Base-by-base conservation (phyloP, 768 basidiomycete species). In the Serpula lacrymans region DNA sequence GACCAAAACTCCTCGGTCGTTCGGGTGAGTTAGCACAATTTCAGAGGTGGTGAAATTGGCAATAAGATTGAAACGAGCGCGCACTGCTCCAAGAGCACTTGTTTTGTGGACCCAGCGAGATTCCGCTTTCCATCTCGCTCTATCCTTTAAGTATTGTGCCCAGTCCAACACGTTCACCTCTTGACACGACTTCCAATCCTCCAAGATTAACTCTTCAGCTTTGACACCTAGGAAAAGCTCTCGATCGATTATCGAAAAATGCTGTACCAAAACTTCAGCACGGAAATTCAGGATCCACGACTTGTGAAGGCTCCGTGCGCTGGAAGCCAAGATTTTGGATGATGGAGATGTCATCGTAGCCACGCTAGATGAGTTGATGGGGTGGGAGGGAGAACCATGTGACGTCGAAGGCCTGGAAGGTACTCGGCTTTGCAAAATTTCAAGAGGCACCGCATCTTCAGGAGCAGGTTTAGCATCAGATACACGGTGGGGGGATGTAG, bases 231-330 rank as follows among this genome's bases (percentile, higher is more conserved):
- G 80, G 58, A 92, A 89, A 40, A 94, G 64, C 50, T 94, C 91
- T 18, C 88, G 75, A 48, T 95, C 91, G 48, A 95, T 90, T 74
- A 90, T 83, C 6, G 84, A 74, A 53, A 94, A 87, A 51, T 92
- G 87, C 38, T 81, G 72, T 1, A 85, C 85, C 24, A 96, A 59
- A 4, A 63, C 63, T 26, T 78, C 77, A 1, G 85, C 77, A 5
- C 77, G 69, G 55, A 75, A 69, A 22, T 55, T 60, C n/a, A 89
- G 65, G 37, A 93, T 70, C 65, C 86, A 93, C 2, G 85, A 89
- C 7, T 76, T 79, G 53, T 87, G 78, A 6, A 64, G 55, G n/a
- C 68, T 71, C 12, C 72, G 65, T 6, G 61, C 66, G 9, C 62
- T 37, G n/a, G 57, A 45, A 23, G 54, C 42, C n/a, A 64, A 52